phyloP scores from a whole-genome alignment of 257 asterid genomes.

The Solanum paucissectum region DNA sequence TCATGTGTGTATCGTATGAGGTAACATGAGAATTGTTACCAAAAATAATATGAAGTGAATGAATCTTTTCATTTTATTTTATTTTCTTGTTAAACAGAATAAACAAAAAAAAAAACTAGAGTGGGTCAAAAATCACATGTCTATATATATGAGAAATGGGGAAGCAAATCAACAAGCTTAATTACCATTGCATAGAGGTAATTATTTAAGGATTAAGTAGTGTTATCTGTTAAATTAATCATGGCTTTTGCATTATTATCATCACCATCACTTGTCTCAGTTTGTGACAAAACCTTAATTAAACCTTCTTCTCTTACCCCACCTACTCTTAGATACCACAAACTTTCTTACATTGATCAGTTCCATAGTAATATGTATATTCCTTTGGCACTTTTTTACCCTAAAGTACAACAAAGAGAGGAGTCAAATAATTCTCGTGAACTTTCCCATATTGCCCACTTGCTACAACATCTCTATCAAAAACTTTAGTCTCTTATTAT shows the following conservation, averaged over 20 bases:
- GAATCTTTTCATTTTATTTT: no score
- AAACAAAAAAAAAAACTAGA: no score
- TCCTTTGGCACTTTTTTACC: neutral
- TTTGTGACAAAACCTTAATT: neutral
- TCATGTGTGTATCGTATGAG: neutral
- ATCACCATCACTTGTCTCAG: neutral
- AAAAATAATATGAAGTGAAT: no score
- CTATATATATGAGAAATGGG: no score
- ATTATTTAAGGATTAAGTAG: neutral
- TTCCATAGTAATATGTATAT: neutral
- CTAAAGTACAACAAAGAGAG: neutral
- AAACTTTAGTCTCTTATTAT: neutral
- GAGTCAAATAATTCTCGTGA: neutral
- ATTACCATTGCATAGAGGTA: neutral
- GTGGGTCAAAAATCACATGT: rapidly evolving
- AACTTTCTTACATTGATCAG: neutral
- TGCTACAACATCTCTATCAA: neutral
- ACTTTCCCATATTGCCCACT: neutral
- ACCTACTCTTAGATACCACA: neutral
- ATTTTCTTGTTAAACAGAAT: no score
- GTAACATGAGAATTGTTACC: neutral
- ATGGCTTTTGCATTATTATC: neutral
- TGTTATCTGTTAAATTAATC: neutral
- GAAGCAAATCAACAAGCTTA: neutral
- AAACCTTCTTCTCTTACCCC: neutral